Base-by-base conservation (phyloP, 78 protist species). In the Dictyostelium brefeldianum region DNA sequence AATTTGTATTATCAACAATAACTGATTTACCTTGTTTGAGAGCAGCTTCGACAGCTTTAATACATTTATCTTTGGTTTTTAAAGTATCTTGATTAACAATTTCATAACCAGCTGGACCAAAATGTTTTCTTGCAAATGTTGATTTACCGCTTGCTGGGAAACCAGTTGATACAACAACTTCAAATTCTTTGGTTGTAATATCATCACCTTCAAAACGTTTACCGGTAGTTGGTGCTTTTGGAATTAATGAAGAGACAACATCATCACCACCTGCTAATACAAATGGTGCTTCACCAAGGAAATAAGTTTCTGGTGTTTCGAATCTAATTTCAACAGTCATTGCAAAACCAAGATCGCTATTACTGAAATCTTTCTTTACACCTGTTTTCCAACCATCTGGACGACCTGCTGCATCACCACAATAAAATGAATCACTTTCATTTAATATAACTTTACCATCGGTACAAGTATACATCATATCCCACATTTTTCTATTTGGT, bases 1-100 rank as follows among this genome's bases (percentile, higher is more conserved):
- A 85, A 74, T 96, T 95, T 5, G 97, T 96, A 83, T 95, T 96
- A 69, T 96, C 97, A n/a, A 96, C 78, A 25, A 95, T 96, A 53
- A 41, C 89, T 11, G 81, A 48, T 29, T 89, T 20, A 48, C 96
- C 96, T 17, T 31, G 18, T 22, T 59, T 18, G 50, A 96, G 89
- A 12, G 97, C 96, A 17, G 3, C 79, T 17, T 11, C 20, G 1
- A 89, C 59, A 15, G 50, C 81, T 50, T 83, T 96, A 25, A 56
- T 7, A 51, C 97, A 96, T 41, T 15, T 10, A 0, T 18, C 79
- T n/a, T 36, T 31, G 2, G 94, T 46, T 25, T 84, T 94, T 56
- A 96, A 73, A 27, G 98, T 96, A 89, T 96, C 98, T 59, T 81
- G 47, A 73, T 96, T 96, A 20, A 95, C 47, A 14, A 22, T 59